Conservation (phyloP, 768 basidiomycete genomes). For the Cystofilobasidium macerans region DNA sequence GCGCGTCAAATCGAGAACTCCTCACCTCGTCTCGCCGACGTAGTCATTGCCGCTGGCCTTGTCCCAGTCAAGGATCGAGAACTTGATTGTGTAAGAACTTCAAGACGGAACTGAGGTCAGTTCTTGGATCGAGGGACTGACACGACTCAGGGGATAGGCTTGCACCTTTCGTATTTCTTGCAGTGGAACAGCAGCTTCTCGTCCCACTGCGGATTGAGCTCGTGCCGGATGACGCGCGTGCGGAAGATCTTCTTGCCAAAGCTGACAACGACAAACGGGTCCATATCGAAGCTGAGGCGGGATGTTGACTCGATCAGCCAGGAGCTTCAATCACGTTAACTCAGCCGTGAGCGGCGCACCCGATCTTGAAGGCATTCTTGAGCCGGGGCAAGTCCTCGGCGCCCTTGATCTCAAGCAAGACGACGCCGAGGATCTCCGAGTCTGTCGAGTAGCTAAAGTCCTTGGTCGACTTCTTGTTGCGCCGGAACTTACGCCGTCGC, state of each 20-base stretch:
- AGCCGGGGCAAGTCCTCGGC: conserved; percentile 64
- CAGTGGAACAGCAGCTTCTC: conserved; percentile 95
- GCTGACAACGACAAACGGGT: conserved; percentile 81
- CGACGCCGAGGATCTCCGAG: conserved; percentile 84
- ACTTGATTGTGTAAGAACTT: conserved; percentile 50
- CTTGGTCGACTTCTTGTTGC: conserved; percentile 21
- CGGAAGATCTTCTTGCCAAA: conserved; percentile 97
- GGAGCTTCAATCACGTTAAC: neutral
- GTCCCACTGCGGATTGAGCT: conserved; percentile 75
- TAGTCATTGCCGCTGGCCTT: conserved; percentile 68
- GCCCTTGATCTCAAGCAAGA: conserved; percentile 88
- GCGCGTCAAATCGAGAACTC: neutral
- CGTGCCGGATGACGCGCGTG: conserved; percentile 44
- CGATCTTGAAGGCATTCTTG: conserved; percentile 48
- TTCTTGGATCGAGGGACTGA: no score
- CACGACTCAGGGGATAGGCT: neutral
- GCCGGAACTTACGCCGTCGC: conserved; percentile 8
- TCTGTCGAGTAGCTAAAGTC: conserved; percentile 31
- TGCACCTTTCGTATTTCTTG: conserved; percentile 67
- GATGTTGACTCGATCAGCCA: neutral
- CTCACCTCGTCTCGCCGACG: conserved; percentile 58
- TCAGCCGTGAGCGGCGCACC: neutral
- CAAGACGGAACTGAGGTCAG: neutral
- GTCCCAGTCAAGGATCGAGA: conserved; percentile 91
- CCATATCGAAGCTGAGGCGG: conserved; percentile 22